Evolutionary conservation across 805 yeast species (phyloP).

Genomic region (Ogataea pilisensis): DNA sequence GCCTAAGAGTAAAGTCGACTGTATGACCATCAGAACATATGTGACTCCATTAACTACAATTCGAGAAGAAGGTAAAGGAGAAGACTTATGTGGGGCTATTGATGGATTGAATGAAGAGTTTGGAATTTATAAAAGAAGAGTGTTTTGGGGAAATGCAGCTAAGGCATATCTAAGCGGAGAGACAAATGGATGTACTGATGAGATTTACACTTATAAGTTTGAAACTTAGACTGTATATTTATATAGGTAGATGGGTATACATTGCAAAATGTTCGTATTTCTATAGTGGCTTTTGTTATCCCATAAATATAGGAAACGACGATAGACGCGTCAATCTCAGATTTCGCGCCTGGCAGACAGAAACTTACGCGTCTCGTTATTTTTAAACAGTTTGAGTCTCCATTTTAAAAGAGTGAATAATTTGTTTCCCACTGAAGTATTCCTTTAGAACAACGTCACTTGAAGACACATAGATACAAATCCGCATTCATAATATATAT

Average conservation of each 20-base stretch:
- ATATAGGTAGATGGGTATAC: slow-evolving; percentile 66
- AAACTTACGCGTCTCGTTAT: slow-evolving; percentile 1
- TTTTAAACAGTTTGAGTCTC: background rate
- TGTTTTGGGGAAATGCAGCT: slow-evolving; percentile 70
- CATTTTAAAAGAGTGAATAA: too few relatives aligned
- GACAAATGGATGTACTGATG: slow-evolving; percentile 31
- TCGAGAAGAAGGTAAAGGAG: slow-evolving; percentile 38
- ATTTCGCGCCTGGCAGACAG: too few relatives aligned
- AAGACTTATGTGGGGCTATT: slow-evolving; percentile 59
- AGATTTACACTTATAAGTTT: slow-evolving; percentile 21
- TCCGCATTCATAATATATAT: background rate
- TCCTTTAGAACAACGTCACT: too few relatives aligned
- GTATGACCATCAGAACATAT: slow-evolving; percentile 56
- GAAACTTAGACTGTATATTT: too few relatives aligned
- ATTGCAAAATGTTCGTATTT: too few relatives aligned
- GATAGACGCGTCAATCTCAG: too few relatives aligned
- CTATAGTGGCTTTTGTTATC: too few relatives aligned
- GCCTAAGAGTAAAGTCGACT: slow-evolving; percentile 42
- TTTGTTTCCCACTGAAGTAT: background rate
- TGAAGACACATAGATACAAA: too few relatives aligned
- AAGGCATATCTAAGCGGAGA: slow-evolving; percentile 37
- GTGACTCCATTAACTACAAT: slow-evolving; percentile 47
- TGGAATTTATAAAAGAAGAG: slow-evolving; percentile 57
- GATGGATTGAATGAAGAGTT: slow-evolving; percentile 56
- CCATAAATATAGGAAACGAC: too few relatives aligned